Percentiles rank a stretch among this genome's conserved stretches.
These are phyloP conservation scores for Chimonanthus salicifolius DNA, from an alignment of 164 flowering plant species.

Conservation along the genomic window DNA sequence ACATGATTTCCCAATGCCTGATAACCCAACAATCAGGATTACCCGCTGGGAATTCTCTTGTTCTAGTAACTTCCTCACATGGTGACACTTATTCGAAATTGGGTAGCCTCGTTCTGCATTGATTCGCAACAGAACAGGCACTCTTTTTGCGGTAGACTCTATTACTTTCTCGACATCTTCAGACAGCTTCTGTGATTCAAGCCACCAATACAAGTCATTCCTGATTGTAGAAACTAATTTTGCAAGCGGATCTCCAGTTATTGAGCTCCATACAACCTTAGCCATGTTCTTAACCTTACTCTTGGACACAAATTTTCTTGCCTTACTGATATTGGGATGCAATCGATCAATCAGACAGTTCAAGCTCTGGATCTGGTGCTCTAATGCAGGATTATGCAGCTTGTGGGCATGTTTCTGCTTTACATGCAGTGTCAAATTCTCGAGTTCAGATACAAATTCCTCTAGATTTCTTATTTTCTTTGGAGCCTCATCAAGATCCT, in stretches of 20 bases:
- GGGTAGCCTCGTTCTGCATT: conserved; percentile 37
- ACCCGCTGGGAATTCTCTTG: conserved; percentile 28
- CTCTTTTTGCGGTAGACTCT: conserved; percentile 28
- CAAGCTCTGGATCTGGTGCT: conserved; percentile 35
- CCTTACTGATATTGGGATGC: conserved; percentile 37
- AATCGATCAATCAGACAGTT: conserved; percentile 27
- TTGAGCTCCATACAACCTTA: conserved; percentile 34
- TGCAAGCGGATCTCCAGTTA: conserved; percentile 41
- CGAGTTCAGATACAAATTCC: conserved; percentile 33
- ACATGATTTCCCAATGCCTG: conserved; percentile 50
- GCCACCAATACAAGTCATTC: conserved; percentile 46
- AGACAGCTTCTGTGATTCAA: conserved; percentile 36
- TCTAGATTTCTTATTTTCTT: conserved; percentile 30
- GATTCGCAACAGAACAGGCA: conserved; percentile 25
- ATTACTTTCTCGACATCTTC: conserved; percentile 32
- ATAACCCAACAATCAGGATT: conserved; percentile 41
- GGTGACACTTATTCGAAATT: conserved; percentile 31
- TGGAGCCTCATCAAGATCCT: conserved; percentile 43
- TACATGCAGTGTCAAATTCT: conserved; percentile 25
- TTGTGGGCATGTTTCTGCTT: conserved; percentile 41
- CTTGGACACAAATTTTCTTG: conserved; percentile 31
- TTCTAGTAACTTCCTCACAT: conserved; percentile 30
- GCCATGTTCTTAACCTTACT: conserved; percentile 35
- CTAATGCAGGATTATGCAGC: conserved; percentile 35
- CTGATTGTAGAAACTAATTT: conserved; percentile 29